phyloP scores from a whole-genome alignment of 257 asterid genomes.

The Eustoma russellianum region DNA sequence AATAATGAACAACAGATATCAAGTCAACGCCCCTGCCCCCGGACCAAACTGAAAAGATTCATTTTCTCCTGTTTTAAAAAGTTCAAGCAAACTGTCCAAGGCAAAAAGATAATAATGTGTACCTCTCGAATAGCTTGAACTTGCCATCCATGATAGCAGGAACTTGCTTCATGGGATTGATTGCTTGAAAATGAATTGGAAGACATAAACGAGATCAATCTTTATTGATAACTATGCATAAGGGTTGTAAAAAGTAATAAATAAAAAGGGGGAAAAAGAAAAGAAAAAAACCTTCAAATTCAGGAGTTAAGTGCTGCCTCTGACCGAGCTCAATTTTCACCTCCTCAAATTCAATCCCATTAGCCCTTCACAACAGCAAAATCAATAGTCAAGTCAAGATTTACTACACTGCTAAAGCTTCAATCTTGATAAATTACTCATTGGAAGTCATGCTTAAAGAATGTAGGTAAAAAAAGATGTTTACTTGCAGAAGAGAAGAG shows the following conservation, averaged over 20 bases:
- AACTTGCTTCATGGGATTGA: slow-evolving; percentile 69
- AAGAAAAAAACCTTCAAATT: slow-evolving; percentile 51
- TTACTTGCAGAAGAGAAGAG: slow-evolving; percentile 90
- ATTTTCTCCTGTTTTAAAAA: no score
- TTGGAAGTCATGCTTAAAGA: not conserved
- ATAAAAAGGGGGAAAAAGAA: not conserved
- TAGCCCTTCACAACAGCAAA: slow-evolving; percentile 31
- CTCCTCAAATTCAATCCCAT: slow-evolving; percentile 85
- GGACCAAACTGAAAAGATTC: no score
- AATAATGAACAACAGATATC: no score
- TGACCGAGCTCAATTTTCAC: slow-evolving; percentile 45
- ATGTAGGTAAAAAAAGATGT: slow-evolving; percentile 3
- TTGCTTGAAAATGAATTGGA: slow-evolving; percentile 23
- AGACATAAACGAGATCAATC: not conserved
- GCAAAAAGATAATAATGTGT: no score
- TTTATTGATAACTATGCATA: not conserved
- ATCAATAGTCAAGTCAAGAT: not conserved
- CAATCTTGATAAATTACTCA: not conserved
- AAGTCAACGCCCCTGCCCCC: no score
- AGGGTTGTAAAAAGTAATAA: not conserved
- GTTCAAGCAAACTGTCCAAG: no score
- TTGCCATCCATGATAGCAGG: slow-evolving; percentile 87
- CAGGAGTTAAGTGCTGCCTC: slow-evolving; percentile 56
- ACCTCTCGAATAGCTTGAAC: slow-evolving; percentile 63
- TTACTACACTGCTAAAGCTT: no score